A percentile compares a stretch with the other conserved stretches of the same genome.
Evolutionary conservation across 2,329 filamentous ascomycete species (phyloP).

Genomic region (Zasmidium angulare): DNA sequence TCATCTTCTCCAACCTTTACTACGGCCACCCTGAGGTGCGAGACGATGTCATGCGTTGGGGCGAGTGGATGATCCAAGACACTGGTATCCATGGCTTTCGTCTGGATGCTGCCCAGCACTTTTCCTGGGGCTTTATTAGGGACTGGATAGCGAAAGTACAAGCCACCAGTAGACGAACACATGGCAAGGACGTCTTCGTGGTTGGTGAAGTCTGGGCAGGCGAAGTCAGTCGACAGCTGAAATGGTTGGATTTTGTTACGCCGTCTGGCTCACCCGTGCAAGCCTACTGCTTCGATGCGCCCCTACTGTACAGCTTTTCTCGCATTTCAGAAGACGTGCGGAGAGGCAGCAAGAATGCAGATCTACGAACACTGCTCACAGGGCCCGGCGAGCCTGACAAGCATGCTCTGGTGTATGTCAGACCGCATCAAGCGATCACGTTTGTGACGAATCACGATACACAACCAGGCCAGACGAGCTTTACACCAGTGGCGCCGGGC

Average conservation of each 20-base stretch:
- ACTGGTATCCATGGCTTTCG: constrained; percentile 65
- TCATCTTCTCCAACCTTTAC: constrained; percentile 73
- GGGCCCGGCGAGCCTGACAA: constrained; percentile 20
- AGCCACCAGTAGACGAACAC: constrained; percentile 37
- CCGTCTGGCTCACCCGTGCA: constrained; percentile 38
- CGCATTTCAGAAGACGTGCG: constrained; percentile 51
- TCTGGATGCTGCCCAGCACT: constrained; percentile 73
- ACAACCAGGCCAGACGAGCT: constrained; percentile 61
- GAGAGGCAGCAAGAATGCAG: constrained; percentile 48
- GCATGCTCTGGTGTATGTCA: constrained; percentile 16
- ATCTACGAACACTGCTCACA: constrained; percentile 52
- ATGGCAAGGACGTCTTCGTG: constrained; percentile 57
- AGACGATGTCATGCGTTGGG: constrained; percentile 66
- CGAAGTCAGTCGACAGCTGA: constrained; percentile 55
- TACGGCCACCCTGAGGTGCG: constrained; percentile 64
- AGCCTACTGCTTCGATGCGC: constrained; percentile 65
- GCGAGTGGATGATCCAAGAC: constrained; percentile 63
- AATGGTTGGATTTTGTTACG: constrained; percentile 47
- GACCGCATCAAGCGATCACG: constrained; percentile 45
- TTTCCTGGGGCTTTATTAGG: constrained; percentile 64
- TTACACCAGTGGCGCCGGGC: constrained; percentile 61
- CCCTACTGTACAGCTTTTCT: constrained; percentile 68
- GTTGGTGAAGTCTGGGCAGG: constrained; percentile 71
- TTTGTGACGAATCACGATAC: constrained; percentile 74
- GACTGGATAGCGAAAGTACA: constrained; percentile 63